Evolutionary conservation across 257 asterid species (phyloP).

Genomic region (Linderniella brevidens): DNA sequence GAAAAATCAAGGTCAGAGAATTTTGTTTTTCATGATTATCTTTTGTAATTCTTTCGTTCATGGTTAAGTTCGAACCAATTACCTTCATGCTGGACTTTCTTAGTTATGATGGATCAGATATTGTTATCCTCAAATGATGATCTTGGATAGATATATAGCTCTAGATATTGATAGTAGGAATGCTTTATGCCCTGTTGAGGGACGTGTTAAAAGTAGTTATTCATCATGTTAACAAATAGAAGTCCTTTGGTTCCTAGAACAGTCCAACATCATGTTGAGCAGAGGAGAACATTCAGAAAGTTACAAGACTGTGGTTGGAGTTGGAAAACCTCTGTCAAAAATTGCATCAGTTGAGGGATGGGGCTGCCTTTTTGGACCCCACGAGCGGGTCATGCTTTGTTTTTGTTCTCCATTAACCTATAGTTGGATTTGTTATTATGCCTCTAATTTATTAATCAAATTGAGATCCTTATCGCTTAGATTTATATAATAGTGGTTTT

Average conservation of each 20-base stretch:
- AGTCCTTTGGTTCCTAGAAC: conserved; percentile 22
- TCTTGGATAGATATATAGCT: conserved; percentile 13
- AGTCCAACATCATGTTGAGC: conserved; percentile 21
- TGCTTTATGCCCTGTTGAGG: too few species aligned
- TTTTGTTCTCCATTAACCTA: conserved; percentile 10
- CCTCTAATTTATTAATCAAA: too few species aligned
- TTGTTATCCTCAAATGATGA: conserved; percentile 12
- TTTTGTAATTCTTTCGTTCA: background rate
- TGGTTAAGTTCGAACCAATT: conserved; percentile 21
- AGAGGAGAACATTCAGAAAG: conserved; percentile 38
- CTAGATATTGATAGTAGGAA: conserved; percentile 10
- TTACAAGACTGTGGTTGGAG: conserved; percentile 37
- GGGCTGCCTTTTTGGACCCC: conserved; percentile 36
- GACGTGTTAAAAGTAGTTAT: conserved; percentile 15
- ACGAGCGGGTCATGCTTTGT: conserved; percentile 27
- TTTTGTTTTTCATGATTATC: conserved; percentile 7
- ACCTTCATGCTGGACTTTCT: conserved; percentile 47
- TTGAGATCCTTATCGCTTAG: too few species aligned
- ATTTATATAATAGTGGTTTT: conserved; percentile 18
- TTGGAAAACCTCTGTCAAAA: conserved; percentile 29
- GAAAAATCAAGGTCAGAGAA: conserved; percentile 19
- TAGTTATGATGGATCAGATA: conserved; percentile 7
- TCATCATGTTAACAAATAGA: conserved; percentile 19
- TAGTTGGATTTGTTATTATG: too few species aligned
- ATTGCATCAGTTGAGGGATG: conserved; percentile 21